These are phyloP conservation scores for Eremochloa ophiuroides DNA, from an alignment of 176 grass and related monocot genomes.

Conservation along the genomic window DNA sequence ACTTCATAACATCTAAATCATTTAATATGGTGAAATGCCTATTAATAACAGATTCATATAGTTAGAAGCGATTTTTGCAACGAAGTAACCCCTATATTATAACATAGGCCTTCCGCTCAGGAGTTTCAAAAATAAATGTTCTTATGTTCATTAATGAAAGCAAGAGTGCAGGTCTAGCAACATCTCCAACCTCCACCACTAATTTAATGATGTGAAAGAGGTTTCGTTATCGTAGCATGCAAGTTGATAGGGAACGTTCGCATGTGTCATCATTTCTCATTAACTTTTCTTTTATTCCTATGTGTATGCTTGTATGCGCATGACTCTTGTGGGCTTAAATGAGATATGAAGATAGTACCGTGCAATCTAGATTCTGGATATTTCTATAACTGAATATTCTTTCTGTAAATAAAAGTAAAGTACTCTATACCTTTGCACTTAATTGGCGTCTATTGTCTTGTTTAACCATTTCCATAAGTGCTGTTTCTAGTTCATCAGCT, in stretches of 20 bases:
- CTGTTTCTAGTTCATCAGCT: slow-evolving; percentile 96
- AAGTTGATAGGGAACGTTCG: not conserved
- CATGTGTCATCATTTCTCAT: not conserved
- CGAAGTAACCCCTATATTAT: not conserved
- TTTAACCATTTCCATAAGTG: slow-evolving; percentile 99
- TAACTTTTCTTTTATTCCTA: not conserved
- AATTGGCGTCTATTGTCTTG: slow-evolving; percentile 91
- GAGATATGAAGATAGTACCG: not conserved
- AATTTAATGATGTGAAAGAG: not conserved
- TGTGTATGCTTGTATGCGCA: too few species aligned
- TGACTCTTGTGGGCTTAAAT: not conserved
- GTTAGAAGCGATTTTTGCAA: not conserved
- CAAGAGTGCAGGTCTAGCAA: not conserved
- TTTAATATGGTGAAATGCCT: not conserved
- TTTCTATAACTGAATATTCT: slow-evolving; percentile 12
- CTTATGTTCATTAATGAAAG: not conserved
- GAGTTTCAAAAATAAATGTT: not conserved
- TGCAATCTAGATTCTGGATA: slow-evolving; percentile 11
- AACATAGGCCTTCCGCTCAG: not conserved
- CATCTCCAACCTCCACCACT: not conserved
- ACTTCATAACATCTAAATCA: not conserved
- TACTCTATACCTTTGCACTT: slow-evolving; percentile 79
- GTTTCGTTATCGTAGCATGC: not conserved
- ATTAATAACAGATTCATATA: not conserved
- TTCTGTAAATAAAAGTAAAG: not conserved